Evolutionary conservation across 192 early-diverging fungal genomes (phyloP).

Genomic region (Ambispora gerdemannii): DNA sequence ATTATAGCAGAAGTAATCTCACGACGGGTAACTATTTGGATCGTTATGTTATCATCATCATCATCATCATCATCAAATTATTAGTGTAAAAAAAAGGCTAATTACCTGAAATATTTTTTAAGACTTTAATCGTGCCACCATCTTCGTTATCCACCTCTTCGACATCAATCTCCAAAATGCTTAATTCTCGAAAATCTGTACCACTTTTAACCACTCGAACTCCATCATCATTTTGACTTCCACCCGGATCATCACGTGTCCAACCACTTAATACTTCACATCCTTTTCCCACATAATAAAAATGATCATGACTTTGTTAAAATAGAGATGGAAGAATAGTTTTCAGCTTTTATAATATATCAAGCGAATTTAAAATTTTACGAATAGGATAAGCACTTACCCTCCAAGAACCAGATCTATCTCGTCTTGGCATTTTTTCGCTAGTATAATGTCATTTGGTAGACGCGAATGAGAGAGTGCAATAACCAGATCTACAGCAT

Average conservation of each 20-base stretch:
- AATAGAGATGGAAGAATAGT: too few species aligned
- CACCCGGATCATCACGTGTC: conserved; percentile 40
- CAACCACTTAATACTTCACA: conserved; percentile 43
- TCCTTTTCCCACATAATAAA: conserved; percentile 59
- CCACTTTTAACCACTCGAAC: conserved; percentile 64
- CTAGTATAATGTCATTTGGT: conserved; percentile 62
- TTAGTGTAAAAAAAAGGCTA: not conserved
- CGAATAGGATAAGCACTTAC: conserved; percentile 28
- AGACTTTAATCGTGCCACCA: conserved; percentile 22
- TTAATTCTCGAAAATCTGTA: conserved; percentile 65
- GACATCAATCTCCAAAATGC: conserved; percentile 41
- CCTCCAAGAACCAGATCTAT: conserved; percentile 70
- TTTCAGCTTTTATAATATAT: not conserved
- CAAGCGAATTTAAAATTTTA: not conserved
- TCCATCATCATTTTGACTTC: conserved; percentile 32
- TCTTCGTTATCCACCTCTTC: conserved; percentile 28
- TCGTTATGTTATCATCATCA: too few species aligned
- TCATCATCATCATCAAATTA: too few species aligned
- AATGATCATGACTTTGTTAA: conserved; percentile 59
- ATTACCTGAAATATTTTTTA: conserved; percentile 36
- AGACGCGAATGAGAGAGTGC: conserved; percentile 73
- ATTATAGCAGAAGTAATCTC: conserved; percentile 40
- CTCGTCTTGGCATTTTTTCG: conserved; percentile 44
- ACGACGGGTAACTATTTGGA: conserved; percentile 43
- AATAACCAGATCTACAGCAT: conserved; percentile 60